phyloP scores from a whole-genome alignment of 345 rosid genomes.

The Dovyalis caffra region DNA sequence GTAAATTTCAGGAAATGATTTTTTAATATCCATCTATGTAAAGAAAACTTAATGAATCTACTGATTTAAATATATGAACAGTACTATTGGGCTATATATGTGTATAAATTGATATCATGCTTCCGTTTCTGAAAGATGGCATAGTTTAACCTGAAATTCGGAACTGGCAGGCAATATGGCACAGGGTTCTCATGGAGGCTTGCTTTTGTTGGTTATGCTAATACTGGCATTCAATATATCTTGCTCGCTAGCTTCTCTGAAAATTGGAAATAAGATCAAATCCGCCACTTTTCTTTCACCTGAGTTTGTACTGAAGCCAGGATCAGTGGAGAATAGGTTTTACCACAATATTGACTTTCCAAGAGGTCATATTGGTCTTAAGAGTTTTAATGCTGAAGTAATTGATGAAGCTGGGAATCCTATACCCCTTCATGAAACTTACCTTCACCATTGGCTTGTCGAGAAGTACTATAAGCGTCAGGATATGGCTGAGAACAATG shows the following conservation, averaged over 20 bases:
- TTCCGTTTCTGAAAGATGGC: neutral
- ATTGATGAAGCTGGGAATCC: slow-evolving; percentile 67
- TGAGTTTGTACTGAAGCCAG: slow-evolving; percentile 64
- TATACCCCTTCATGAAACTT: slow-evolving; percentile 75
- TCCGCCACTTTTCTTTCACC: slow-evolving; percentile 68
- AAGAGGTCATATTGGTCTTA: slow-evolving; percentile 73
- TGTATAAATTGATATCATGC: no score
- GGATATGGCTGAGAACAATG: slow-evolving; percentile 19
- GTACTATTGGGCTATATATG: no score
- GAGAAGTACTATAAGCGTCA: slow-evolving; percentile 41
- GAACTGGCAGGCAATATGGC: slow-evolving; percentile 22
- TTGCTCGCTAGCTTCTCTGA: slow-evolving; percentile 9
- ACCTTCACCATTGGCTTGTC: slow-evolving; percentile 88
- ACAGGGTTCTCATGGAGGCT: neutral
- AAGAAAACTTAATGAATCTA: no score
- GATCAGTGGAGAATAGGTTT: slow-evolving; percentile 57
- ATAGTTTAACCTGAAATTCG: neutral
- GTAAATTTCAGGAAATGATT: no score
- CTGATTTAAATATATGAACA: no score
- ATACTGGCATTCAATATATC: neutral
- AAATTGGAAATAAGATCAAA: slow-evolving; percentile 35
- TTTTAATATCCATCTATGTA: no score
- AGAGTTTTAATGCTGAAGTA: slow-evolving; percentile 66
- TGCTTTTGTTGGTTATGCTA: neutral
- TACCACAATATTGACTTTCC: slow-evolving; percentile 70